phyloP scores from a whole-genome alignment of 441 rosid species.

The Erysimum pusillum region DNA sequence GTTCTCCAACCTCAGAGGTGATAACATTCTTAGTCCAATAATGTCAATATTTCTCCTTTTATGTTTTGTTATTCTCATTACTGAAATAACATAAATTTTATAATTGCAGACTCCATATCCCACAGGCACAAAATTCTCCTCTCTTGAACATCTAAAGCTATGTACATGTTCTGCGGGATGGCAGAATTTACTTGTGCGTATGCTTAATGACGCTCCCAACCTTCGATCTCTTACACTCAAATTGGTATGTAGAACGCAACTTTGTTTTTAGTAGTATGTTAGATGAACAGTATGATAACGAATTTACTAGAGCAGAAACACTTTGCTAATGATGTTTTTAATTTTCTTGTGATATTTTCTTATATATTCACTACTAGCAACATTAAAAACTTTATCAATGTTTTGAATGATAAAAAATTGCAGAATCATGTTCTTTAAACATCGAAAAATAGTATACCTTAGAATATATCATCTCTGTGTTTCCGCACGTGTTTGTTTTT shows the following conservation, averaged over 20 bases:
- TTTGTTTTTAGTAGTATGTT: too few species aligned
- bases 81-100: background rate
- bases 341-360: too few species aligned
- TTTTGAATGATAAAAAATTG: too few species aligned
- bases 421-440: too few species aligned
- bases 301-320: too few species aligned
- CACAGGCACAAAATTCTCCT: background rate
- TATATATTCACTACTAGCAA: too few species aligned
- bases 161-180: conserved; percentile 40
- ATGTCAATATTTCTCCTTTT: background rate
- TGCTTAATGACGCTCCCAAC: conserved; percentile 21
- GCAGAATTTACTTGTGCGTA: conserved; percentile 24
- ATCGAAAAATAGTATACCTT: too few species aligned
- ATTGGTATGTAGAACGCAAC: background rate
- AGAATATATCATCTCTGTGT: too few species aligned
- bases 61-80: background rate
- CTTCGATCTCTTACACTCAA: conserved; percentile 3
- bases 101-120: conserved; percentile 19
- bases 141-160: conserved; percentile 23
- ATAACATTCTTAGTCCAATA: background rate
- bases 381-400: too few species aligned
- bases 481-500: too few species aligned
- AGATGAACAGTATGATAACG: background rate
- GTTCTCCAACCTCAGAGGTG: conserved; percentile 17
- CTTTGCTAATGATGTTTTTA: too few species aligned